Evolutionary conservation across 2,329 filamentous ascomycete species (phyloP).

Genomic region (Aspergillus fumigatus): DNA sequence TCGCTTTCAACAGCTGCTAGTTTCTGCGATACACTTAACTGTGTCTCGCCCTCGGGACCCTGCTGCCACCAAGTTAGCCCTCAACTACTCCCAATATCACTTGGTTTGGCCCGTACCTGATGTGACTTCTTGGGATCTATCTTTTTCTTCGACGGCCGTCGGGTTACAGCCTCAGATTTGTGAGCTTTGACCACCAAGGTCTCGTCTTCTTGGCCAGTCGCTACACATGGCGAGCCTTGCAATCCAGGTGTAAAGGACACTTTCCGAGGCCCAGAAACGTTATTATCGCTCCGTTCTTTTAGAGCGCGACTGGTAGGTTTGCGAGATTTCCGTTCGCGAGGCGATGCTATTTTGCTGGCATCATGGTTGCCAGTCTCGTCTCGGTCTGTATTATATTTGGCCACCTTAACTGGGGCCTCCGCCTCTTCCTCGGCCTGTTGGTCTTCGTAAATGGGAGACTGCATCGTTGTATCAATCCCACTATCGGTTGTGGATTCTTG

Average conservation of each 20-base stretch:
- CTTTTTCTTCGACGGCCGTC: constrained; percentile 23
- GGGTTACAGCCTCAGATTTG: constrained; percentile 26
- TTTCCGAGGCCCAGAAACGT: constrained; percentile 30
- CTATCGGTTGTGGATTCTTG: constrained; percentile 16
- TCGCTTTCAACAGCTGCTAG: constrained; percentile 41
- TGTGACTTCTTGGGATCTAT: constrained; percentile 24
- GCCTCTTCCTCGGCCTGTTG: constrained; percentile 17
- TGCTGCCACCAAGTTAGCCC: constrained; percentile 6
- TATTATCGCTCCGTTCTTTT: constrained; percentile 35
- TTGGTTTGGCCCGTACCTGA: constrained; percentile 21
- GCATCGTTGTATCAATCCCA: constrained; percentile 18
- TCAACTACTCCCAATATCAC: neutral
- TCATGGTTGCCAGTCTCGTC: neutral
- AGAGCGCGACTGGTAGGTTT: constrained; percentile 27
- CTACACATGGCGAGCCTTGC: constrained; percentile 24
- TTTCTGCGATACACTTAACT: constrained; percentile 40
- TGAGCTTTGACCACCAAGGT: constrained; percentile 32
- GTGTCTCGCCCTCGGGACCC: constrained; percentile 13
- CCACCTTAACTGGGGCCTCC: neutral
- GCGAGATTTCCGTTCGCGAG: constrained; percentile 8
- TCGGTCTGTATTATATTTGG: neutral
- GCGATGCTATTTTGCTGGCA: neutral
- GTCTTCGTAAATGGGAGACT: constrained; percentile 31
- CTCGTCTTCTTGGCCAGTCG: constrained; percentile 28
- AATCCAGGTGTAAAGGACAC: constrained; percentile 35